Conservation (phyloP, 768 basidiomycete species). For the Kwoniella dendrophila region DNA sequence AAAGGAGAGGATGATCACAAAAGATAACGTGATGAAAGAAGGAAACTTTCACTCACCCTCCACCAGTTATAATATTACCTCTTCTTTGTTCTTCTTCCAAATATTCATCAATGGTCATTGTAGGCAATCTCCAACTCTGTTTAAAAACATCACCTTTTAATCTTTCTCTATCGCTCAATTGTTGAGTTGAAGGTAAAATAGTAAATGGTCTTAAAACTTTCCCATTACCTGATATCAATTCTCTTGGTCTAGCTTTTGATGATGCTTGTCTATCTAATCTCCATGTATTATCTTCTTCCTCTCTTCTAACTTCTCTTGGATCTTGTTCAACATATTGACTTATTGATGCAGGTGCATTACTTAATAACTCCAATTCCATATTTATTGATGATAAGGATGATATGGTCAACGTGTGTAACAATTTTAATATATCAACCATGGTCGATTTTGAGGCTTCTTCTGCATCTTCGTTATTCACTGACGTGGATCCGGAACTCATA, state of each 20-base stretch:
- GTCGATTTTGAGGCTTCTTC: slow-evolving; percentile 57
- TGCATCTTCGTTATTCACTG: slow-evolving; percentile 39
- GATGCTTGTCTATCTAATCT: slow-evolving; percentile 65
- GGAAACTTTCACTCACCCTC: slow-evolving; percentile 66
- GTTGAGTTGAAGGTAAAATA: slow-evolving; percentile 73
- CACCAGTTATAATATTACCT: slow-evolving; percentile 83
- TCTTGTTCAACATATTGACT: slow-evolving; percentile 42
- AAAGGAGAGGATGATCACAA: neutral
- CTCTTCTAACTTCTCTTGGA: slow-evolving; percentile 15
- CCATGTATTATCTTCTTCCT: slow-evolving; percentile 66
- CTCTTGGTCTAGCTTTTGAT: slow-evolving; percentile 53
- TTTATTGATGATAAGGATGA: slow-evolving; percentile 68
- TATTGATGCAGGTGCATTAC: slow-evolving; percentile 32
- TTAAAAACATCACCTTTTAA: slow-evolving; percentile 81
- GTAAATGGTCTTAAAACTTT: slow-evolving; percentile 91
- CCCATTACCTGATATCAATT: slow-evolving; percentile 71
- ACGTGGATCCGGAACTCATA: slow-evolving; percentile 24
- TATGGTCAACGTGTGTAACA: slow-evolving; percentile 71
- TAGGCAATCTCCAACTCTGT: slow-evolving; percentile 79
- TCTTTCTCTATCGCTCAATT: slow-evolving; percentile 65
- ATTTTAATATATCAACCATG: slow-evolving; percentile 69
- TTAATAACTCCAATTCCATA: slow-evolving; percentile 73
- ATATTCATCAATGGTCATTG: slow-evolving; percentile 95
- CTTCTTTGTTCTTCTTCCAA: slow-evolving; percentile 78
- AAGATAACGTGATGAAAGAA: neutral